Evolutionary conservation across 148 eudicot species (phyloP), one percentile per base, ranked within the genome.

Genomic region (Simmondsia chinensis): DNA sequence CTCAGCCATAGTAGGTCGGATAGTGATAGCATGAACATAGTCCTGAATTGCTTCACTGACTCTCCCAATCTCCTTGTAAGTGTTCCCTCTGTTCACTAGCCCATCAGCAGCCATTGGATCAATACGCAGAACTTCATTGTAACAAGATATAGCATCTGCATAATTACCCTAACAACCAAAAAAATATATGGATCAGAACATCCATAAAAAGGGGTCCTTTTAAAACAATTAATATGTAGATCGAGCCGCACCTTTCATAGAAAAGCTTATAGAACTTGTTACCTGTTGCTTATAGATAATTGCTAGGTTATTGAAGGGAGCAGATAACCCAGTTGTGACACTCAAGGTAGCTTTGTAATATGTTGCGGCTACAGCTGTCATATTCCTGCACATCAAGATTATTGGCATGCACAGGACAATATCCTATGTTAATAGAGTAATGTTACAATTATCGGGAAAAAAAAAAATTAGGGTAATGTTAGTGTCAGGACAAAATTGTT

Each of bases 71-170:
- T 89, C 97, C 61, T 84, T 89, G 65, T 71, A 85, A 29, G 88
- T 89, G 61, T 89, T 89, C 21, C 97, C 97, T 51, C 97, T 73
- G 55, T 89, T 89, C 52, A 89, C 97, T 57, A 89, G 84, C 42
- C 95, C 93, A 75, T 89, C 97, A 52, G 91, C 94, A 34, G 95
- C 95, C 73, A 70, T 30, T 32, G 95, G 97, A 61, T 85, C 95
- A 56, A 89, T 79, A 21, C 97, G 80, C 18, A 89, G 75, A 42
- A 84, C 87, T 61, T 89, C 95, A 50, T 84, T 84, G 60, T 84
- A 89, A 74, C 97, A 89, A 57, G 95, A 84, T 57, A 89, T 78
- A 50, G 97, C 93, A 43, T 84, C 95, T 7, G 71, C 69, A 59
- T 75, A 82, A 61, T 79, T 84, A 40, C 97, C 97, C 97, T 89